Evolutionary conservation across 2,329 filamentous ascomycete species (phyloP), one percentile per base, ranked within the genome.

Genomic region (Penicillium corylophilum): DNA sequence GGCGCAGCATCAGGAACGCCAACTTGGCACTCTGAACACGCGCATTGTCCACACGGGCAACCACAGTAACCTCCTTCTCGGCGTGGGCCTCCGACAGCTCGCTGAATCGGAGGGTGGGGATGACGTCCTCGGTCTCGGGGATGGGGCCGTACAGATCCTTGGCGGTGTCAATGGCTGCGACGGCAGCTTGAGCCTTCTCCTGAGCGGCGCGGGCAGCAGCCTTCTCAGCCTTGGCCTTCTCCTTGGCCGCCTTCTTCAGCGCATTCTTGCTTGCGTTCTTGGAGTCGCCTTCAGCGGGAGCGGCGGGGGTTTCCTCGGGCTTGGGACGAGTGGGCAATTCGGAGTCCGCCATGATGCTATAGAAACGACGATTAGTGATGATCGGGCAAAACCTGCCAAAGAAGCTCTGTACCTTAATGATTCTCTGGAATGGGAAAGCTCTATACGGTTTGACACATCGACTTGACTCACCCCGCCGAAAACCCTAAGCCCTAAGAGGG

Each of bases 11-110:
- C 64, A 96, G 75, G 76, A 96, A 96, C 38, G 85, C 88, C 77
- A 96, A 87, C 79, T 96, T 95, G 61, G 91, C 90, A 54, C 88
- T 87, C 77, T 97, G 93, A 63, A 88, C 86, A 60, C 93, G 84
- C 28, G 88, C 84, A 77, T 95, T 96, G 71, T 95, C 89, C 35
- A 96, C 82, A 78, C 89, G 90, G 26, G 84, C 90, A 33, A 90
- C 82, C 64, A 96, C 80, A 40, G 84, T 85, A 61, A 96, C 81
- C 26, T 83, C 82, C 75, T 89, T 85, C 64, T 84, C 87, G 40
- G 86, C 74, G 70, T 87, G 76, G 47, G 81, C 76, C 44, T 90
- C 84, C 47, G 77, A 73, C n/a, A 75, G 64, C 35, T 75, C 60
- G 53, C 60, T 67, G 54, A 95, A 74, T 45, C 80, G 76, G 50